Conservation (phyloP, 2,329 filamentous ascomycete genomes). For the Claviceps quebecensis region DNA sequence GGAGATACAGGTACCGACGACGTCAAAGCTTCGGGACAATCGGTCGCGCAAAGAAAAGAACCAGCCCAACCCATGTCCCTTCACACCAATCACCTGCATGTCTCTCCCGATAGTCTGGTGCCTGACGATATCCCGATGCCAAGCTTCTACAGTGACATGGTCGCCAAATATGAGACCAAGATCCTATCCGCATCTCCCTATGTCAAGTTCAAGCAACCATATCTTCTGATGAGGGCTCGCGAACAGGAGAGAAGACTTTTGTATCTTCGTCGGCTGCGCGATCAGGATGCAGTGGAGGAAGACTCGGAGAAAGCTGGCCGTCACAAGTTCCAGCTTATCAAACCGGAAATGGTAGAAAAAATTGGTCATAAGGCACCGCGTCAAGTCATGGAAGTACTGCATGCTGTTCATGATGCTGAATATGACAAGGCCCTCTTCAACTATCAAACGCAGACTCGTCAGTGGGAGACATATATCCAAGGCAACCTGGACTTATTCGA, state of each 20-base stretch:
- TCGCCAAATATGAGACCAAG: constrained; percentile 83
- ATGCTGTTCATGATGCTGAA: constrained; percentile 90
- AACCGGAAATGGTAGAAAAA: constrained; percentile 86
- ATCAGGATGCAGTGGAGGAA: constrained; percentile 53
- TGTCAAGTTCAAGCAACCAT: constrained; percentile 87
- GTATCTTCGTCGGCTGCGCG: constrained; percentile 68
- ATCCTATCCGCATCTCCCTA: constrained; percentile 92
- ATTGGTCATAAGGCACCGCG: constrained; percentile 66
- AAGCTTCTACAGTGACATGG: constrained; percentile 89
- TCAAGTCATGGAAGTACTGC: constrained; percentile 84
- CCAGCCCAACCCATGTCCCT: constrained; percentile 19
- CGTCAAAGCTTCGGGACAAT: constrained; percentile 15
- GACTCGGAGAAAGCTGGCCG: constrained; percentile 48
- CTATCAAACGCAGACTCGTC: constrained; percentile 84
- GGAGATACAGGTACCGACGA: constrained; percentile 14
- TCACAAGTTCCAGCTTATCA: constrained; percentile 77
- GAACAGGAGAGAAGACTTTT: constrained; percentile 78
- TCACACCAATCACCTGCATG: constrained; percentile 30
- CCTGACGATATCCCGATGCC: constrained; percentile 73
- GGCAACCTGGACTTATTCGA: constrained; percentile 84
- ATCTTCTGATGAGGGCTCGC: constrained; percentile 79
- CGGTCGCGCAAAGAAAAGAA: constrained; percentile 13
- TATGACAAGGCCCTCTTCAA: constrained; percentile 91
- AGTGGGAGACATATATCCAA: constrained; percentile 92
- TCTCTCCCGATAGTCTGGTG: constrained; percentile 40